Base-by-base conservation (phyloP, 768 basidiomycete genomes). In the Tricholoma sp. region DNA sequence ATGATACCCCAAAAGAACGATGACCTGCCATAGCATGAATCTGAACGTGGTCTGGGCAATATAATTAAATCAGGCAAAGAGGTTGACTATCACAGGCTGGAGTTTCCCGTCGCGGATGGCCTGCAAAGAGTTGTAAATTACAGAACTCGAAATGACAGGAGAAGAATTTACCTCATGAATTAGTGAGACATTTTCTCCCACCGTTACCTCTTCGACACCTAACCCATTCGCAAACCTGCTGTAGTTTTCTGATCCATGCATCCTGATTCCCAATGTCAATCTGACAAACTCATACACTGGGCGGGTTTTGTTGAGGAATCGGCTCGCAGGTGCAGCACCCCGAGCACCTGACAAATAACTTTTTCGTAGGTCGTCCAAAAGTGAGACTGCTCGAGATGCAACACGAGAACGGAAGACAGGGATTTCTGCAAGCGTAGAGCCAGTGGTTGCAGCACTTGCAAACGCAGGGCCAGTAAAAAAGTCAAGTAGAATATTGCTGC, bases 201-300 rank as follows among this genome's bases (percentile, higher is more conserved):
- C 68, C 9, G 86, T 88, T 36, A 74, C 76, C 47, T 90, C 86
- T 50, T 86, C 84, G 10, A 83, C 77, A 10, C 83, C 85, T 29
- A 86, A 76, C 7, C 89, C 88, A 53, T 80, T 80, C 59, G 73
- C 80, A 61, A 83, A 87, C 7, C 72, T 70, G 41, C 75, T 72
- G 58, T 84, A 75, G 65, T 94, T 94, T 62, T 90, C 88, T 7
- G 78, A 74, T 13, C 91, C 91, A 59, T 91, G 84, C 88, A 91
- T 93, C 61, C 75, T 74, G 58, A 93, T 81, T n/a, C 88, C 89
- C 29, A 94, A 73, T 7, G 77, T 80, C 18, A 80, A 57, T 33
- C 92, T 78, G 5, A 95, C 81, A 59, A 84, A 94, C 66, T 89
- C 84, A 69, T 95, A 95, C 20, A 94, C 68, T 5, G 82, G 73